phyloP scores from a whole-genome alignment of 2,329 filamentous ascomycete genomes.

The Fusarium udum region DNA sequence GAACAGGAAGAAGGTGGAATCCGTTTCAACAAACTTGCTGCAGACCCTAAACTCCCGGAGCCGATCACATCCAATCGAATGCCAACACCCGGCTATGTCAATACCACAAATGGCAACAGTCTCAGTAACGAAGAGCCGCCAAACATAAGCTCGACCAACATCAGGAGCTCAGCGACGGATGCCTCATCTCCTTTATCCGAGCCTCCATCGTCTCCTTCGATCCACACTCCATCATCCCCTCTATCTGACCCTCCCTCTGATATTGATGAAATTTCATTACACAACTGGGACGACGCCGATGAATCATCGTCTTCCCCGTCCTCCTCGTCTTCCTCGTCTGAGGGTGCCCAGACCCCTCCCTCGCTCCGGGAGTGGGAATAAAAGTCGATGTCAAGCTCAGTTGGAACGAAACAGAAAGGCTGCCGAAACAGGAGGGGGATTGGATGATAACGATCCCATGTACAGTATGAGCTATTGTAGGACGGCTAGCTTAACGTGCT shows the following conservation, averaged over 20 bases:
- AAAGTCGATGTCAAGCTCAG: neutral
- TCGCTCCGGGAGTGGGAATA: neutral
- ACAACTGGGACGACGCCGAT: constrained; percentile 1
- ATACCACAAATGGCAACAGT: neutral
- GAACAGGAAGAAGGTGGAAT: neutral
- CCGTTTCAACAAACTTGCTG: neutral
- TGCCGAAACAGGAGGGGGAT: neutral
- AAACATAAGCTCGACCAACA: neutral
- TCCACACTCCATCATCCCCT: neutral
- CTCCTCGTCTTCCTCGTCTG: constrained; percentile 30
- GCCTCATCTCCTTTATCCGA: neutral
- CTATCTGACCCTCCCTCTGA: neutral
- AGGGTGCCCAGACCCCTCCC: constrained; percentile 27
- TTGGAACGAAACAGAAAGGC: neutral
- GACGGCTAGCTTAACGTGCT: neutral
- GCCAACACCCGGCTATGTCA: neutral
- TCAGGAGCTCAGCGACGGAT: neutral
- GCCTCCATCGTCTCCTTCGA: neutral
- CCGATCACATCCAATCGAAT: neutral
- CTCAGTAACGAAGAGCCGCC: neutral
- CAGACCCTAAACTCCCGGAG: neutral
- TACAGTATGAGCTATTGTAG: neutral
- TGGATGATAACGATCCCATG: neutral
- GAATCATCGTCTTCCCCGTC: constrained; percentile 31
- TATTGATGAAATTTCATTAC: neutral